phyloP scores from a whole-genome alignment of 495 filamentous ascomycete species.

The Hyaloscypha hepaticicola region DNA sequence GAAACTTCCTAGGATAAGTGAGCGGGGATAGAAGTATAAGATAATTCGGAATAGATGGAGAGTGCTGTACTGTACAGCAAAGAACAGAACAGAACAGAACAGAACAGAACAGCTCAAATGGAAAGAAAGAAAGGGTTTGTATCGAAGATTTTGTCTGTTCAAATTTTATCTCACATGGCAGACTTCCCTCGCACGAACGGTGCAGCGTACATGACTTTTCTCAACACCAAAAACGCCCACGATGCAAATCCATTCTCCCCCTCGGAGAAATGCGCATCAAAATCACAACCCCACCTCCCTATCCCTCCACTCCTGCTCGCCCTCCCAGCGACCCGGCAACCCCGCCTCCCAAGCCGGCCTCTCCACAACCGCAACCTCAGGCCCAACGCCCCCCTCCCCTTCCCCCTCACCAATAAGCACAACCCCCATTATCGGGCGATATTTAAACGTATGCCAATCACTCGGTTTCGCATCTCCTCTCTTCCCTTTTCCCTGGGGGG shows the following conservation, averaged over 20 bases:
- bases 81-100: too few relatives aligned
- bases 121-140: too few relatives aligned
- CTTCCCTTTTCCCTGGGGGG: conserved; percentile 28
- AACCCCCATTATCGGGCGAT: conserved; percentile 86
- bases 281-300: conserved; percentile 7
- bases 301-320: conserved; percentile 57
- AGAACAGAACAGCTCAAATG: too few relatives aligned
- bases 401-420: conserved; percentile 58
- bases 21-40: too few relatives aligned
- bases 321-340: conserved; percentile 69
- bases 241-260: neutral
- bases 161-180: too few relatives aligned
- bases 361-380: conserved; percentile 87
- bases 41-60: too few relatives aligned
- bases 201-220: too few relatives aligned
- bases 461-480: conserved; percentile 31
- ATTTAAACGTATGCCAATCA: conserved; percentile 82
- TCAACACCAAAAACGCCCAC: neutral
- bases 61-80: too few relatives aligned
- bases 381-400: conserved; percentile 30
- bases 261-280: too few relatives aligned
- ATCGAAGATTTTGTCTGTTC: too few relatives aligned
- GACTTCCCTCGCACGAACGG: too few relatives aligned
- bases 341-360: conserved; percentile 83
- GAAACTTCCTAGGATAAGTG: too few relatives aligned